Evolutionary conservation across 2,329 filamentous ascomycete genomes (phyloP).

Genomic region (Teratosphaeria nubilosa): DNA sequence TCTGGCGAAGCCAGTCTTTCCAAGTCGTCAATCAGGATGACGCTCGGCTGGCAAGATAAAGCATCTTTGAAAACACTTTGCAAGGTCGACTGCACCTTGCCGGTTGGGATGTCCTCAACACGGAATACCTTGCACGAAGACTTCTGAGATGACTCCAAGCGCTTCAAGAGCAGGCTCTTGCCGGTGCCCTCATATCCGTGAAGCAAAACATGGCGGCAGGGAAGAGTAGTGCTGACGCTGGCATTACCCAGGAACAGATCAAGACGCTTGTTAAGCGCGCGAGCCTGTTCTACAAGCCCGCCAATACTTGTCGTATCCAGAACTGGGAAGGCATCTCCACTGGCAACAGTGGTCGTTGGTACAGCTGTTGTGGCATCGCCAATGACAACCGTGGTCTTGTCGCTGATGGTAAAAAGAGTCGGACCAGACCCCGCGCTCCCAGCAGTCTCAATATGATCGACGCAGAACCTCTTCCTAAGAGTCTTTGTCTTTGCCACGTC

Average conservation of each 20-base stretch:
- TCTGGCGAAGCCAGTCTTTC: slow-evolving; percentile 57
- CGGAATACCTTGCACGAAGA: slow-evolving; percentile 57
- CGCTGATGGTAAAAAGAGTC: slow-evolving; percentile 11
- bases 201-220: slow-evolving; percentile 52
- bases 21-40: slow-evolving; percentile 70
- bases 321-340: not conserved
- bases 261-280: slow-evolving; percentile 58
- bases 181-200: slow-evolving; percentile 78
- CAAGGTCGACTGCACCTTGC: slow-evolving; percentile 42
- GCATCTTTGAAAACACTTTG: slow-evolving; percentile 62
- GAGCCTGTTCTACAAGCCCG: slow-evolving; percentile 56
- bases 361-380: not conserved
- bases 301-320: slow-evolving; percentile 46
- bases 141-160: slow-evolving; percentile 44
- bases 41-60: slow-evolving; percentile 57
- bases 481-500: slow-evolving; percentile 51
- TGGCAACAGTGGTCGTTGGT: not conserved
- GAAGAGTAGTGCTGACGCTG: not conserved
- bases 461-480: slow-evolving; percentile 51
- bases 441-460: slow-evolving; percentile 44
- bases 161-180: slow-evolving; percentile 64
- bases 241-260: slow-evolving; percentile 15
- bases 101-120: slow-evolving; percentile 38
- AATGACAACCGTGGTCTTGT: slow-evolving; percentile 14
- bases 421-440: slow-evolving; percentile 2